Base-by-base conservation (phyloP, 257 asterid genomes). In the Fraxinus anomala region DNA sequence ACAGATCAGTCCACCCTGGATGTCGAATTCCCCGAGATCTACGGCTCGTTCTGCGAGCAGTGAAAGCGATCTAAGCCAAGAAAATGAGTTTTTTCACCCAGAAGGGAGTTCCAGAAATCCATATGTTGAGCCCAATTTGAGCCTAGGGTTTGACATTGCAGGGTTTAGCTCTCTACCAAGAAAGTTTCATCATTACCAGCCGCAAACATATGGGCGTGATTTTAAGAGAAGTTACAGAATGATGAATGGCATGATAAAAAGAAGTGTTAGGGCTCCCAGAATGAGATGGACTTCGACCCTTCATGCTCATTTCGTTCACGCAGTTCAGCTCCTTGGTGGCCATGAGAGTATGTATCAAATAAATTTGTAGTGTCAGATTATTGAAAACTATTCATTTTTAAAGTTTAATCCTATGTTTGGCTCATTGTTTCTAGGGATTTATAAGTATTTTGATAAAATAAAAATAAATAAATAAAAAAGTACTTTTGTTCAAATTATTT, bases 221-320 rank as follows among this genome's bases (percentile, higher is more conserved):
- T 88, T 89, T 75, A 91, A 90, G 87, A 86, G 86, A 75, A 85
- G 82, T 47, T 82, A 89, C 5, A 89, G 93, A 72, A 78, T 71
- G 81, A 77, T 68, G 3, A 82, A 44, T 63, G 87, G 88, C 26
- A 5, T 19, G n/a, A 73, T 79, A 16, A 82, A 73, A 68, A 82
- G 92, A 81, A 89, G 89, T 31, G 90, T 80, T 65, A 78, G 98
- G 56, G 96, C 97, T 47, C 98, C 98, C 0, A 84, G 98, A 77
- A 93, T 91, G 98, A 86, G 98, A 79, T 93, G 98, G 98, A 93
- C 98, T 26, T 82, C 97, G 5, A 90, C 97, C 73, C 97, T 93
- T n/a, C 98, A 93, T 82, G 91, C 98, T n/a, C 98, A 89, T 86
- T 93, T 93, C 63, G 96, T 93, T 28, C 94, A 91, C 87, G 96